Percentiles rank a stretch among this genome's conserved stretches.
phyloP scores from a whole-genome alignment of 192 early-diverging fungal genomes.

The Backusella mclennaniae region DNA sequence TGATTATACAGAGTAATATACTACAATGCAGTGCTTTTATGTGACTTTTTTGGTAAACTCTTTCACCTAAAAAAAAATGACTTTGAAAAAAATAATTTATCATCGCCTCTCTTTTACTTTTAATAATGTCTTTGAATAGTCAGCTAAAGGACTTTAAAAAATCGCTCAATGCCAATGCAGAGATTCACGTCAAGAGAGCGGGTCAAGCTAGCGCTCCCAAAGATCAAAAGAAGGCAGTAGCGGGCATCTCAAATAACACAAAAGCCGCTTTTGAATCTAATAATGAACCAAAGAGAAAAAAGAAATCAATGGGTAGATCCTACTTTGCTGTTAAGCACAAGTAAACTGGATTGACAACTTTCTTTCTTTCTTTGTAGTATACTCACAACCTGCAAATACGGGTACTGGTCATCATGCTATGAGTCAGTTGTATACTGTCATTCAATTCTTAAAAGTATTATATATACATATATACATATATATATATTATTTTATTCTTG shows the following conservation, averaged over 20 bases:
- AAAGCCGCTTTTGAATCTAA: conserved; percentile 28
- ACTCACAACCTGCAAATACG: conserved; percentile 57
- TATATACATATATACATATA: not conserved
- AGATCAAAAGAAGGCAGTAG: not conserved
- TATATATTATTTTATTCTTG: not conserved
- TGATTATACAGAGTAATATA: no score
- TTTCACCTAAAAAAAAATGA: no score
- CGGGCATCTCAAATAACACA: conserved; percentile 22
- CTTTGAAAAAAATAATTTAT: not conserved
- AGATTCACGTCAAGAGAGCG: conserved; percentile 27
- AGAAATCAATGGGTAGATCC: conserved; percentile 16
- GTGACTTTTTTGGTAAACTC: no score
- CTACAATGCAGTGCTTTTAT: no score
- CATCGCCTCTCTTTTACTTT: not conserved
- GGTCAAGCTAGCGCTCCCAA: not conserved
- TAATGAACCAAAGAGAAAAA: conserved; percentile 23
- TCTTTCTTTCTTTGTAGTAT: conserved; percentile 22
- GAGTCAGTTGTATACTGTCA: conserved; percentile 53
- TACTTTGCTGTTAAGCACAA: not conserved
- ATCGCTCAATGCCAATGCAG: conserved; percentile 28
- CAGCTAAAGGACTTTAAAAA: conserved; percentile 37
- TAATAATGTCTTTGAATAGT: conserved; percentile 20
- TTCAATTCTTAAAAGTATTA: conserved; percentile 52
- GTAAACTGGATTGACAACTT: not conserved
- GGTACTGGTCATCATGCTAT: conserved; percentile 51